A percentile compares a stretch with the other conserved stretches of the same genome.
phyloP scores from a whole-genome alignment of 2,329 filamentous ascomycete species.

The Paracoccidioides lutzii region DNA sequence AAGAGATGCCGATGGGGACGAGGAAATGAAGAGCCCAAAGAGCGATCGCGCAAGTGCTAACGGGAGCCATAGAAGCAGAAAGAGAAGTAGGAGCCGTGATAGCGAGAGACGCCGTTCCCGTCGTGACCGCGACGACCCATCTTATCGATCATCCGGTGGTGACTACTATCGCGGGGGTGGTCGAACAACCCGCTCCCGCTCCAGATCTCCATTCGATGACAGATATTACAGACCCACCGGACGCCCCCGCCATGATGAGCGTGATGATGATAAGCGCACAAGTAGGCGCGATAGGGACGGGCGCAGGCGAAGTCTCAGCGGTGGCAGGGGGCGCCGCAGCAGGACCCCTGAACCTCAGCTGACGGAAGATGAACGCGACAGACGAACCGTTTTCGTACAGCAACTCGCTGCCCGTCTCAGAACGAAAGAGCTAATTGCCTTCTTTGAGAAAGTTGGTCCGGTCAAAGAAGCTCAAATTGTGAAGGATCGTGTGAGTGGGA shows the following conservation, averaged over 20 bases:
- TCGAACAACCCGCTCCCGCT: constrained; percentile 52
- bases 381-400: constrained; percentile 94
- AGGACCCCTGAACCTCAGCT: constrained; percentile 54
- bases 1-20: constrained; percentile 44
- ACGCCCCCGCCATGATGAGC: constrained; percentile 37
- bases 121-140: constrained; percentile 46
- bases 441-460: constrained; percentile 88
- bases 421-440: constrained; percentile 81
- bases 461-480: constrained; percentile 98
- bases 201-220: constrained; percentile 56
- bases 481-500: constrained; percentile 89
- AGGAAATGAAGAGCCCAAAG: constrained; percentile 50
- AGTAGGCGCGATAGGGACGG: constrained; percentile 42
- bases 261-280: constrained; percentile 34
- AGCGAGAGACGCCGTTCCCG: constrained; percentile 61
- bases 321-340: constrained; percentile 25
- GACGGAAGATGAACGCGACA: constrained; percentile 91
- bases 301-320: constrained; percentile 32
- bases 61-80: constrained; percentile 64
- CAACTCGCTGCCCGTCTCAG: constrained; percentile 89
- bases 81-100: constrained; percentile 66
- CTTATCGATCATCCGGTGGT: constrained; percentile 39
- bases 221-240: constrained; percentile 41
- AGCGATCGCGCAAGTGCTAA: constrained; percentile 62
- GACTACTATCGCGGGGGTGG: constrained; percentile 58